Evolutionary conservation across 169 alveolate species (phyloP).

Genomic region (Plasmodium knowlesi): DNA sequence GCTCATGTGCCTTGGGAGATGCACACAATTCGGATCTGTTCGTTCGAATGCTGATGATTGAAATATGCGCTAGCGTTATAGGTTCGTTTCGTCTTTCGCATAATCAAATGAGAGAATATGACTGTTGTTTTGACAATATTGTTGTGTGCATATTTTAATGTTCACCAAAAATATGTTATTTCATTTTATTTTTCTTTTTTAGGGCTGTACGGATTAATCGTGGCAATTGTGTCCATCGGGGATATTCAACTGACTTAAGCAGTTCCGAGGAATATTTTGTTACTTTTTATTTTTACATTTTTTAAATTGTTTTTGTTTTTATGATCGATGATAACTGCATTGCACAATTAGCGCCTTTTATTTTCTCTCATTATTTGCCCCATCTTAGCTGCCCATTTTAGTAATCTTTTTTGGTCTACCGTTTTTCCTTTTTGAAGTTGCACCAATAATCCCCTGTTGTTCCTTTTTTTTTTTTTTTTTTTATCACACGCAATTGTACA

Average conservation of each 20-base stretch:
- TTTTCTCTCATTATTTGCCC: not conserved
- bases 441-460: not conserved
- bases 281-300: constrained; percentile 3
- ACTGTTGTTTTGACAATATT: not conserved
- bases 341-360: not conserved
- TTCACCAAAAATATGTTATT: constrained; percentile 4
- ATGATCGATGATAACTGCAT: not conserved
- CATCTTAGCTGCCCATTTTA: not conserved
- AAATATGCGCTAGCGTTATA: constrained; percentile 98
- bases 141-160: not conserved
- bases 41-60: constrained; percentile 98
- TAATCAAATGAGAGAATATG: not conserved
- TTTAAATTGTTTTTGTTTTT: constrained; percentile 63
- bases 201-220: constrained; percentile 73
- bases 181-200: constrained; percentile 1
- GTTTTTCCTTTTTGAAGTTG: not conserved
- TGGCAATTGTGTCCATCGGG: constrained; percentile 71
- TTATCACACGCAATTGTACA: not conserved
- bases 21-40: constrained; percentile 99
- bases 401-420: not conserved
- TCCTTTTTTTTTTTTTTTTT: not conserved
- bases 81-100: constrained; percentile 83
- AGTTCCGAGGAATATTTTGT: not conserved
- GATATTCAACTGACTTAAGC: constrained; percentile 51
- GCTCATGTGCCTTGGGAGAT: constrained; percentile 99